phyloP scores from a whole-genome alignment of 2,329 filamentous ascomycete genomes.

The Beauveria pseudobassiana region DNA sequence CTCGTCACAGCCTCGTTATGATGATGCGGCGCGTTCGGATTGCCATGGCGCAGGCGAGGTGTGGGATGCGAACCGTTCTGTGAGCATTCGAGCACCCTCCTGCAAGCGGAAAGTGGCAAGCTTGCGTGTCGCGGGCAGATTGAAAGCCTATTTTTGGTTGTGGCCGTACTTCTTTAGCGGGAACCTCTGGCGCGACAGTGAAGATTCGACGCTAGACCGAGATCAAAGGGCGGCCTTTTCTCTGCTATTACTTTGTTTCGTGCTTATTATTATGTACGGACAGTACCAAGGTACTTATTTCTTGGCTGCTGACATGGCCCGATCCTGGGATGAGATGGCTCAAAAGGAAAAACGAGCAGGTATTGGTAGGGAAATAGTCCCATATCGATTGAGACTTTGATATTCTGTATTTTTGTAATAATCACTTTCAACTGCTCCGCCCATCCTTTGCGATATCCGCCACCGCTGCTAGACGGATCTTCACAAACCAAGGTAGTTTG shows the following conservation, averaged over 20 bases:
- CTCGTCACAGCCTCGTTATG: neutral
- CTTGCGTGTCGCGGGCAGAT: no score
- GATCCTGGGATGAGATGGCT: neutral
- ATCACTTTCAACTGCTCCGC: no score
- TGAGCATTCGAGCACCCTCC: no score
- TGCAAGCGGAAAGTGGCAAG: no score
- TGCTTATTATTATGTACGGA: neutral
- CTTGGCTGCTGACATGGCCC: neutral
- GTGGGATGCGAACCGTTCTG: neutral
- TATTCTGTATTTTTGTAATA: no score
- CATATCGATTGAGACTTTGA: neutral
- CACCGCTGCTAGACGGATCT: neutral
- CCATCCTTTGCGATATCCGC: neutral
- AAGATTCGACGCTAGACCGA: no score
- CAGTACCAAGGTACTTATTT: neutral
- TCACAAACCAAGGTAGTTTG: neutral
- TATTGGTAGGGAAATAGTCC: neutral
- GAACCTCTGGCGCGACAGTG: no score
- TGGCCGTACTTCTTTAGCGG: no score
- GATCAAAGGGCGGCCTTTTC: no score
- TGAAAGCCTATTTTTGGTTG: no score
- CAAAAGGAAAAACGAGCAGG: neutral
- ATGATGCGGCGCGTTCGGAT: slow-evolving; percentile 3
- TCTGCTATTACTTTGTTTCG: no score
- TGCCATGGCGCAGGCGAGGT: neutral